A percentile compares a stretch with the other conserved stretches of the same genome.
These are phyloP conservation scores for Cytospora piceicola DNA, from an alignment of 2,329 filamentous ascomycete genomes.

Conservation along the genomic window DNA sequence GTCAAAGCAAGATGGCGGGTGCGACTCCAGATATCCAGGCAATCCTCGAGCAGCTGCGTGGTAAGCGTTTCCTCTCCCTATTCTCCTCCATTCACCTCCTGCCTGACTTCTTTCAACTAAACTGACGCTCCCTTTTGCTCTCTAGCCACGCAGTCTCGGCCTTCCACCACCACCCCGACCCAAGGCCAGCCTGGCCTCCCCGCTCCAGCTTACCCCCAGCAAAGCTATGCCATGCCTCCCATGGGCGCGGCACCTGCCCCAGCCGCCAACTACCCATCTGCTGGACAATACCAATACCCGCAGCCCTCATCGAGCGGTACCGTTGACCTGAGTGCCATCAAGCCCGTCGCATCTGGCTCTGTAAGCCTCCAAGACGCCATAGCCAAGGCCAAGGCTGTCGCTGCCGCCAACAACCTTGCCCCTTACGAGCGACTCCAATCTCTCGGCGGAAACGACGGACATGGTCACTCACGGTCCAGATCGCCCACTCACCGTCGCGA, in stretches of 20 bases:
- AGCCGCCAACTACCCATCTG: conserved; percentile 25
- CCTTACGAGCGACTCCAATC: conserved; percentile 62
- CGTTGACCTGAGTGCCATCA: conserved; percentile 78
- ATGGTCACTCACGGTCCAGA: conserved; percentile 70
- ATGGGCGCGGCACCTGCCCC: conserved; percentile 15
- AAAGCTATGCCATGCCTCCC: conserved; percentile 26
- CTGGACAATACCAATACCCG: conserved; percentile 47
- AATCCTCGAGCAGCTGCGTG: conserved; percentile 31
- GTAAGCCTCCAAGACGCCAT: conserved; percentile 85
- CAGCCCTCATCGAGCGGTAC: conserved; percentile 75
- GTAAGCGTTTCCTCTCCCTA: conserved; percentile 14
- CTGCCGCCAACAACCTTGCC: conserved; percentile 74
- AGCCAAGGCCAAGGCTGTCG: conserved; percentile 81
- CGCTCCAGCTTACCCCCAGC: conserved; percentile 27
- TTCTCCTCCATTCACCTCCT: neutral
- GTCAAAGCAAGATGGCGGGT: conserved; percentile 28
- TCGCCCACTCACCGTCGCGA: conserved; percentile 72
- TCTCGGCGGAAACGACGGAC: conserved; percentile 49
- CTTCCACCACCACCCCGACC: conserved; percentile 26
- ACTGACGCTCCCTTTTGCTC: neutral
- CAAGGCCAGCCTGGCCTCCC: conserved; percentile 29
- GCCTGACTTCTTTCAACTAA: neutral
- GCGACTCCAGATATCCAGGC: conserved; percentile 27
- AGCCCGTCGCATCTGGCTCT: conserved; percentile 77
- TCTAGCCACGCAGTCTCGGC: conserved; percentile 28